These are phyloP conservation scores for Gossypium herbaceum DNA, from an alignment of 345 rosid genomes.

Conservation along the genomic window DNA sequence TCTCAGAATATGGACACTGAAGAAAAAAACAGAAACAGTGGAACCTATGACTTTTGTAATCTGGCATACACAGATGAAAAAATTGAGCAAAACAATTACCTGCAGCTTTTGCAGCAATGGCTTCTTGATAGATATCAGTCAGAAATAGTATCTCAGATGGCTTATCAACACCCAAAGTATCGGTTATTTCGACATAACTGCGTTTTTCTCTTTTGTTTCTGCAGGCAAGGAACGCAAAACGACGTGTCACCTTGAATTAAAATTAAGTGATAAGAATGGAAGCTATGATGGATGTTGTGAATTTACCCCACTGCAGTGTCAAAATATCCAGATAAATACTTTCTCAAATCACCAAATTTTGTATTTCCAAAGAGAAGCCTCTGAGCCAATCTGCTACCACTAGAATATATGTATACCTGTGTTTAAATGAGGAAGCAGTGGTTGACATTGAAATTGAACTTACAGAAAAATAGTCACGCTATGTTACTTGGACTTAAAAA, in stretches of 20 bases:
- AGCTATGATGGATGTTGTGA: neutral
- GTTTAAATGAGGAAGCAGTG: conserved; percentile 1
- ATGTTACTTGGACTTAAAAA: neutral
- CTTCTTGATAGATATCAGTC: conserved; percentile 87
- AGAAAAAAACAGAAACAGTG: neutral
- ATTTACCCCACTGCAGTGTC: conserved; percentile 81
- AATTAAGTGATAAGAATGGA: neutral
- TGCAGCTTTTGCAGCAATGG: conserved; percentile 80
- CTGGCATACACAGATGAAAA: neutral
- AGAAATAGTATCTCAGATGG: conserved; percentile 76
- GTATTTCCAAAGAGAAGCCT: conserved; percentile 88
- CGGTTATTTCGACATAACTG: conserved; percentile 74
- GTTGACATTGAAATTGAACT: conserved; percentile 1
- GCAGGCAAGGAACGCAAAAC: conserved; percentile 18
- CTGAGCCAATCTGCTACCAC: conserved; percentile 94
- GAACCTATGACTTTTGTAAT: neutral
- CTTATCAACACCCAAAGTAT: conserved; percentile 74
- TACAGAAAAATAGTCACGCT: neutral
- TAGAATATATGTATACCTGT: conserved; percentile 93
- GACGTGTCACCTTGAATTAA: neutral
- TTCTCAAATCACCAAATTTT: conserved; percentile 74
- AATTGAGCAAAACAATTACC: conserved; percentile 33
- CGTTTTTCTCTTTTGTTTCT: conserved; percentile 76
- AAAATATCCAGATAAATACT: conserved; percentile 76
- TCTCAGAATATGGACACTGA: neutral